Evolutionary conservation across 768 basidiomycete genomes (phyloP).

Genomic region (Cystobasidium onofrii): DNA sequence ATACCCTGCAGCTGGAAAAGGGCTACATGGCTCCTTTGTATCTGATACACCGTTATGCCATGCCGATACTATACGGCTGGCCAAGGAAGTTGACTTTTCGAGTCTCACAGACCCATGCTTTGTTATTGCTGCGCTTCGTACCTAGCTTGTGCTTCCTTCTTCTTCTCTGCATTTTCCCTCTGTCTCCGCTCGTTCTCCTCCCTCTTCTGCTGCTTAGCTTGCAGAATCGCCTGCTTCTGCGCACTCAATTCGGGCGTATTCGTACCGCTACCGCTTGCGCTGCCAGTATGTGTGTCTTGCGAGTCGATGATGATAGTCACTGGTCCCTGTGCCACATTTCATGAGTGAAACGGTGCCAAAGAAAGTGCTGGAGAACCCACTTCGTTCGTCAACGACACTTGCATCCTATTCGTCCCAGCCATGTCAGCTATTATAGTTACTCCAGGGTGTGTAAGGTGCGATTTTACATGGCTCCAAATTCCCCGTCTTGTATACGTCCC

Average conservation of each 20-base stretch:
- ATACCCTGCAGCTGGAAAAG: too few species aligned
- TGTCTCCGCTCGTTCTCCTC: conserved; percentile 19
- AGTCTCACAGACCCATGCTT: neutral
- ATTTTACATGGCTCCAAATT: conserved; percentile 33
- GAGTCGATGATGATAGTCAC: conserved; percentile 40
- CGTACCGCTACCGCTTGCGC: neutral
- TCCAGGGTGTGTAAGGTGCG: too few species aligned
- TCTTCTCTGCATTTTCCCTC: conserved; percentile 6
- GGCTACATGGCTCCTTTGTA: too few species aligned
- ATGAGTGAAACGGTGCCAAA: neutral
- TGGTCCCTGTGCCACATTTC: conserved; percentile 32
- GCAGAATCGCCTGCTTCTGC: neutral
- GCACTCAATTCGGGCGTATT: neutral
- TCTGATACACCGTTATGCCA: too few species aligned
- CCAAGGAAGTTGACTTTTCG: too few species aligned
- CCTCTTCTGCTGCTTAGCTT: conserved; percentile 27
- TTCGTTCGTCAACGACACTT: conserved; percentile 38
- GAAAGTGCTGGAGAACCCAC: neutral
- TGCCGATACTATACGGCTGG: too few species aligned
- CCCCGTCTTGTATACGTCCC: conserved; percentile 33
- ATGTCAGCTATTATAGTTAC: neutral
- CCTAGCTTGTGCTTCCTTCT: neutral
- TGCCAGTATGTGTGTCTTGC: neutral
- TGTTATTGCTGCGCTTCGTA: neutral
- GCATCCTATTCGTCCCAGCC: conserved; percentile 36